Evolutionary conservation across 1,284 basidiomycete species (phyloP), one percentile per base, ranked within the genome.

Genomic region (Microbotryomycetes sp.): DNA sequence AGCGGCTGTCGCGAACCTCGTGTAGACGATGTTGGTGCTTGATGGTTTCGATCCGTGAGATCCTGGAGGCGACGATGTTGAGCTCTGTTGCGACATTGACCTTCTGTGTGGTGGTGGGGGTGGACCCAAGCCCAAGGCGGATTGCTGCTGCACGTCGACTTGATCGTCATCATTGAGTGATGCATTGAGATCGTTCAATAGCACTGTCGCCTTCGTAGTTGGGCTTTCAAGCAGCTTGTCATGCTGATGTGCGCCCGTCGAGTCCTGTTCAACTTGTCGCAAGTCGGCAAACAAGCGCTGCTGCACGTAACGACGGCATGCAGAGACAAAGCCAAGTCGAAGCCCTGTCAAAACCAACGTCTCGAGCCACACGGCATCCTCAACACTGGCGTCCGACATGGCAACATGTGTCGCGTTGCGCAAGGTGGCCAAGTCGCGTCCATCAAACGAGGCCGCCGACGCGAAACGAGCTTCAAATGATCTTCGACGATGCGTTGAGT

Each of bases 1-100:
- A 36, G 73, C 53, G 28, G 65, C 59, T 3, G 62, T 63, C 4
- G 73, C 46, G 25, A 73, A 58, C n/a, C 32, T 53, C 15, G 68
- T 51, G 52, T 67, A 63, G 48, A 62, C 25, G 16, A 19, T 52
- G 28, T 49, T 55, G 26, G 60, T 49, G 23, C 47, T 42, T 6
- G 51, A 30, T 25, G 53, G 53, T 30, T 12, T 32, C 22, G 53
- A 49, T 19, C 42, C 16, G 19, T 14, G 16, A 46, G 47, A 9
- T 59, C 51, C 36, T 26, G 53, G 52, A 19, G 42, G 25, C 45
- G 42, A 23, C 42, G 26, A 32, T 50, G 49, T 65, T 47, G 22
- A 53, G 50, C 42, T 51, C 64, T 49, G 31, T 58, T 46, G 52
- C 51, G n/a, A 62, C 32, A 26, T 54, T 56, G 30, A 51, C 52